phyloP scores from a whole-genome alignment of 805 yeast genomes.

The Pichia nakasei region DNA sequence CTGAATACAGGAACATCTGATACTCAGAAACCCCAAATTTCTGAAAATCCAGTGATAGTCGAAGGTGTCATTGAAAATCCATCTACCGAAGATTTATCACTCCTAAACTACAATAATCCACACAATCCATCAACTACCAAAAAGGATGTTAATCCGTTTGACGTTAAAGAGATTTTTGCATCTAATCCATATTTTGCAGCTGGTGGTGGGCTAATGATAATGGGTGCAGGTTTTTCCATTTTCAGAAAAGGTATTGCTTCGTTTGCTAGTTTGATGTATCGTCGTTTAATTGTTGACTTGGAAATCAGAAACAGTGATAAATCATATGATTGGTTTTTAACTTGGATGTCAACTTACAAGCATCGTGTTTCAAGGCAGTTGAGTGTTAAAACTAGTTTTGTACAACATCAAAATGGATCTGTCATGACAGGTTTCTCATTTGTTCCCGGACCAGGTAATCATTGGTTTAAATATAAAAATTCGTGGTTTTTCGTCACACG shows the following conservation, averaged over 20 bases:
- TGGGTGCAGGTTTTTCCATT: constrained; percentile 83
- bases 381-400: constrained; percentile 78
- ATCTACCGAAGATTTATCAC: constrained; percentile 37
- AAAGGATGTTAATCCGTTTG: background rate
- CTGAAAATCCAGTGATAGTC: background rate
- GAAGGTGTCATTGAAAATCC: constrained; percentile 10
- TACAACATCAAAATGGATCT: constrained; percentile 89
- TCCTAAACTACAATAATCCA: constrained; percentile 24
- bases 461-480: constrained; percentile 73
- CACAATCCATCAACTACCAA: background rate
- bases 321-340: constrained; percentile 88
- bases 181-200: constrained; percentile 94
- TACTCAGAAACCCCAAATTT: background rate
- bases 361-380: constrained; percentile 71
- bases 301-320: constrained; percentile 92
- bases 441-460: constrained; percentile 97
- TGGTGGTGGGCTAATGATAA: constrained; percentile 93
- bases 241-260: constrained; percentile 61
- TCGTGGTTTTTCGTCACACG: constrained; percentile 85
- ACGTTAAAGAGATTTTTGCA: constrained; percentile 31
- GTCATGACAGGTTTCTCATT: constrained; percentile 79
- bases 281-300: constrained; percentile 81
- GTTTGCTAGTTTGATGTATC: constrained; percentile 58
- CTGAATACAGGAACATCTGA: background rate
- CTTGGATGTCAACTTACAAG: constrained; percentile 89